A percentile compares a stretch with the other conserved stretches of the same genome.
These are phyloP conservation scores for Rhododendron simsii DNA, from an alignment of 148 eudicot genomes.

Conservation along the genomic window DNA sequence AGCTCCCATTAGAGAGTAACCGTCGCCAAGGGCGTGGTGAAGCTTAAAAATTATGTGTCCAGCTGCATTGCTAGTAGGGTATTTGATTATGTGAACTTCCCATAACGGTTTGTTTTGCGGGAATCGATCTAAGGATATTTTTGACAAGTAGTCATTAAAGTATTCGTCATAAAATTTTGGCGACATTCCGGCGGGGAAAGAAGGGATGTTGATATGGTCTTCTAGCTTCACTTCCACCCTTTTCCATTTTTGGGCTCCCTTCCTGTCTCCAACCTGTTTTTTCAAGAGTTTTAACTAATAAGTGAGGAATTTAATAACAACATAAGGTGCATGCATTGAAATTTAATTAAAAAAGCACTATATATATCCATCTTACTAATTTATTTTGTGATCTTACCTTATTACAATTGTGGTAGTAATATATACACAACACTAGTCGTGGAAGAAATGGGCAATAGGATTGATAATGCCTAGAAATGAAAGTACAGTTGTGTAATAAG, in stretches of 20 bases:
- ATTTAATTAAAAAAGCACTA: neutral
- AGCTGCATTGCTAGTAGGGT: conserved; percentile 65
- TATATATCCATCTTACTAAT: too few relatives aligned
- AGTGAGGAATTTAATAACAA: neutral
- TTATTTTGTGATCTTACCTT: neutral
- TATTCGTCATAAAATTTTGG: conserved; percentile 38
- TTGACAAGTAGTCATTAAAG: conserved; percentile 50
- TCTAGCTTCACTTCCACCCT: conserved; percentile 54
- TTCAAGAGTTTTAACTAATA: neutral
- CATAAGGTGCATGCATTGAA: neutral
- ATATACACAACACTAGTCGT: neutral
- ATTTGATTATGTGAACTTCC: conserved; percentile 65
- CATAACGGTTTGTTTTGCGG: conserved; percentile 67
- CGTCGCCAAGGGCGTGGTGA: conserved; percentile 83
- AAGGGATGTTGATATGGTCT: conserved; percentile 52
- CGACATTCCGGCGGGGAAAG: conserved; percentile 31
- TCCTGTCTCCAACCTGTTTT: conserved; percentile 50
- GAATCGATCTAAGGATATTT: conserved; percentile 42
- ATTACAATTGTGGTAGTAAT: neutral
- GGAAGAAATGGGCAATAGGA: too few relatives aligned
- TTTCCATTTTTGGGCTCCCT: conserved; percentile 65
- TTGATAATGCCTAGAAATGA: too few relatives aligned
- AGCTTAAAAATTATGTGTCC: conserved; percentile 65
- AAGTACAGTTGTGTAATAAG: too few relatives aligned
- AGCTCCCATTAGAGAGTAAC: conserved; percentile 83